Conservation (phyloP, 2,329 filamentous ascomycete genomes). For the Truncatella angustata region DNA sequence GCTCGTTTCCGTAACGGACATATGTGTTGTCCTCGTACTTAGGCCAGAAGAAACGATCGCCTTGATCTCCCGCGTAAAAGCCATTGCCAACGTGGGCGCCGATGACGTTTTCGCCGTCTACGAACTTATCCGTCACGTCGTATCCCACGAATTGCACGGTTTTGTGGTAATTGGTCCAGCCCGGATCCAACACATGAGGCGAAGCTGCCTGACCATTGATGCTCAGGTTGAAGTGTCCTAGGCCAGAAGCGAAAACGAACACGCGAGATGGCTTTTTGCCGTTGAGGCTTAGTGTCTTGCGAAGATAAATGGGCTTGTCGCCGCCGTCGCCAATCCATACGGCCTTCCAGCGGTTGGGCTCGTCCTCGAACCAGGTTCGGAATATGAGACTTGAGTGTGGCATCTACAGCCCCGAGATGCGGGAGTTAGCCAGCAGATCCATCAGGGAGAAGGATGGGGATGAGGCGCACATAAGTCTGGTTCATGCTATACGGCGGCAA, state of each 20-base stretch:
- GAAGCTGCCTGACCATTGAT: slow-evolving; percentile 33
- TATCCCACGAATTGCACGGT: slow-evolving; percentile 42
- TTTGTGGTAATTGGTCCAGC: slow-evolving; percentile 38
- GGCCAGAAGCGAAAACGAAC: slow-evolving; percentile 35
- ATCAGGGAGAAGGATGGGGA: background rate
- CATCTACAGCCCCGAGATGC: no score
- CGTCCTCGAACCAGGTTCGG: slow-evolving; percentile 39
- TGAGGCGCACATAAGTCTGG: slow-evolving; percentile 31
- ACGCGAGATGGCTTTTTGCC: slow-evolving; percentile 28
- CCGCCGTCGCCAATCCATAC: slow-evolving; percentile 38
- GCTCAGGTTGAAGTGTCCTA: slow-evolving; percentile 37
- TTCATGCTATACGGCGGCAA: slow-evolving; percentile 40
- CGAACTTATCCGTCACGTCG: slow-evolving; percentile 35
- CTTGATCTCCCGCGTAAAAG: slow-evolving; percentile 42
- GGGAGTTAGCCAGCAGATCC: background rate
- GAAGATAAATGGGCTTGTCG: slow-evolving; percentile 38
- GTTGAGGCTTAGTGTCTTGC: slow-evolving; percentile 29
- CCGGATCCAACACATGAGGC: slow-evolving; percentile 34
- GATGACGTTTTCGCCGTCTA: slow-evolving; percentile 34
- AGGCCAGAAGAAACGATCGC: slow-evolving; percentile 41
- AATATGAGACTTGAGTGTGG: slow-evolving; percentile 39
- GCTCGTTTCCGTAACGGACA: slow-evolving; percentile 35
- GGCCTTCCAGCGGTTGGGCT: slow-evolving; percentile 36
- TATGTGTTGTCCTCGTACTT: slow-evolving; percentile 41
- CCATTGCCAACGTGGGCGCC: slow-evolving; percentile 41